Evolutionary conservation across 805 yeast genomes (phyloP), one percentile per base, ranked within the genome.

Genomic region (Schwanniomyces occidentalis): DNA sequence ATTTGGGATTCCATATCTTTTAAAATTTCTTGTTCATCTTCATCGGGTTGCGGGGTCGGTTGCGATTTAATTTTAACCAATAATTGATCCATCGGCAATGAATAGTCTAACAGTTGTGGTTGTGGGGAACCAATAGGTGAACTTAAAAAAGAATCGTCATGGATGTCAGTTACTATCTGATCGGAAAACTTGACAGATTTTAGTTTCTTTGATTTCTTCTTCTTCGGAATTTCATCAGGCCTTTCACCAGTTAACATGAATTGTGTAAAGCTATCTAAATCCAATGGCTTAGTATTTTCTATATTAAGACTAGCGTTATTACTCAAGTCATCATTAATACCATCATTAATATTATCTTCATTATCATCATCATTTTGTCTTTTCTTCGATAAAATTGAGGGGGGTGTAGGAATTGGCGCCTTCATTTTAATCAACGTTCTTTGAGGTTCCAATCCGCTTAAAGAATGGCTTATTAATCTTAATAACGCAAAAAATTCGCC

Each of bases 401-500:
- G 76, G 3, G 98, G 98, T 35, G 72, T 71, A 1, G 95, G 95
- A 12, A 87, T 75, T 0, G 85, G 77, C 0, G 95, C 85, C 38
- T 60, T 56, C 10, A 65, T 52, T 37, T 66, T 58, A 23, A 87
- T 74, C 51, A 80, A 60, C 15, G 65, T 58, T 43, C 87, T 63
- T 17, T 68, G 57, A 3, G 87, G 83, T n/a, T 69, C 54, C 21
- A 58, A 48, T 2, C 82, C 82, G 34, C 61, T 59, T 12, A 86
- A 57, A 0, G 82, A 69, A 56, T 87, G 96, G 13, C 95, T 76
- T 9, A 89, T 73, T 14, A 93, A 72, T 48, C 99, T 71, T 35
- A 91, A 56, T 23, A 88, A 72, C 0, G 95, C 96, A 63, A 85
- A 93, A 61, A 93, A 91, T 56, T 89, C 95, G 5, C 95, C 95